Evolutionary conservation across 2,329 filamentous ascomycete species (phyloP).

Genomic region (Trichoderma pleuroti): DNA sequence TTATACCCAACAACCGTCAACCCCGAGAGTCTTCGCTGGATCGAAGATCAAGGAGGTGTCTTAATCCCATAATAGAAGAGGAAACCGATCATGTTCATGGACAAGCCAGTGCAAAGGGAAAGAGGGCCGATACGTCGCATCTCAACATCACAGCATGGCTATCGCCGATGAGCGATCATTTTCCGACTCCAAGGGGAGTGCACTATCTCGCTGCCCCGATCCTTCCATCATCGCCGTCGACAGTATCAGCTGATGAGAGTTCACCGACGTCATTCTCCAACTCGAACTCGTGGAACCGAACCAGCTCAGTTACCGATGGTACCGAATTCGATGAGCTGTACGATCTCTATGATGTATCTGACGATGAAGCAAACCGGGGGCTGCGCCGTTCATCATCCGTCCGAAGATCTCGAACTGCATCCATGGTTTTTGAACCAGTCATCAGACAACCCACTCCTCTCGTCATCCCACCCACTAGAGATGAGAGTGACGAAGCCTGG

Average conservation of each 20-base stretch:
- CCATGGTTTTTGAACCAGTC: slow-evolving; percentile 33
- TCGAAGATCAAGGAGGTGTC: slow-evolving; percentile 49
- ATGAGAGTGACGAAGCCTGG: slow-evolving; percentile 39
- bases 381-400: slow-evolving; percentile 30
- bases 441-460: slow-evolving; percentile 42
- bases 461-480: slow-evolving; percentile 47
- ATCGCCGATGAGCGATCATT: slow-evolving; percentile 60
- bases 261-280: slow-evolving; percentile 56
- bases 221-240: slow-evolving; percentile 59
- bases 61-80: slow-evolving; percentile 66
- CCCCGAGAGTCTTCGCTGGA: slow-evolving; percentile 53
- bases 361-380: slow-evolving; percentile 30
- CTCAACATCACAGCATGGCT: slow-evolving; percentile 57
- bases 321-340: slow-evolving; percentile 86
- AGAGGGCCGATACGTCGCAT: slow-evolving; percentile 35
- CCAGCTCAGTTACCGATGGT: slow-evolving; percentile 59
- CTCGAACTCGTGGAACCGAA: slow-evolving; percentile 59
- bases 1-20: slow-evolving; percentile 35
- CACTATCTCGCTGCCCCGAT: slow-evolving; percentile 62
- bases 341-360: slow-evolving; percentile 78
- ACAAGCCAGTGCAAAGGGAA: slow-evolving; percentile 23
- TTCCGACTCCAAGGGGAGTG: slow-evolving; percentile 67
- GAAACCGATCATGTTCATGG: slow-evolving; percentile 40
- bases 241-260: slow-evolving; percentile 49
- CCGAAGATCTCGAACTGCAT: slow-evolving; percentile 40